Evolutionary conservation across 2,329 filamentous ascomycete genomes (phyloP), one percentile per base, ranked within the genome.

Genomic region (Orbilia oligospora): DNA sequence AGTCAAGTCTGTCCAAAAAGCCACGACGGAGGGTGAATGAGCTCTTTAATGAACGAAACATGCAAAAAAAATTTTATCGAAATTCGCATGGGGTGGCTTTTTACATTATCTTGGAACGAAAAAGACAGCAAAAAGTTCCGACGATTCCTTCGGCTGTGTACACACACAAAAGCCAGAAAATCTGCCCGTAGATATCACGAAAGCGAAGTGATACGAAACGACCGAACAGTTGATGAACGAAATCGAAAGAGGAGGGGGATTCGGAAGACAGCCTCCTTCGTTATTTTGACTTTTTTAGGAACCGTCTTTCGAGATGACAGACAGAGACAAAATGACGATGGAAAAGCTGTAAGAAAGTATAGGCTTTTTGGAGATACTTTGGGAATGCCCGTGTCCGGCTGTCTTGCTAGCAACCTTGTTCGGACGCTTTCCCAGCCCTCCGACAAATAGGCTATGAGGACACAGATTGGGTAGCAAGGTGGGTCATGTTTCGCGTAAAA

Each of bases 401-500:
- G 61, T 66, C 66, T 69, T 38, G 51, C 33, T 58, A 58, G 66
- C 44, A 58, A 61, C 53, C 70, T 58, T 67, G 70, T 67, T 58
- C 63, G 61, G 51, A 56, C 53, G 33, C 33, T 67, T 73, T 41
- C 61, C 70, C 63, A 73, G 51, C 70, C 70, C 67, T 73, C 61
- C 49, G 61, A 51, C 70, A 67, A 73, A 73, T 65, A 38, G 70
- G 53, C 51, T 51, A 12, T 61, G 61, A 67, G 63, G 58, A 44
- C 61, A 67, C 61, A 67, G 53, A 56, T 72, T 55, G 49, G 30
- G 69, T 20, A 51, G 24, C 20, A 48, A 44, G 49, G 61, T 72
- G 70, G 70, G 44, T 58, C 61, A 33, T 53, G 46, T 67, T 56
- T 67, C 70, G 70, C 70, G 70, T 73, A 73, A 67, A 30, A 73